phyloP scores from a whole-genome alignment of 1,139 yeast genomes.

The Meyerozyma carpophila region DNA sequence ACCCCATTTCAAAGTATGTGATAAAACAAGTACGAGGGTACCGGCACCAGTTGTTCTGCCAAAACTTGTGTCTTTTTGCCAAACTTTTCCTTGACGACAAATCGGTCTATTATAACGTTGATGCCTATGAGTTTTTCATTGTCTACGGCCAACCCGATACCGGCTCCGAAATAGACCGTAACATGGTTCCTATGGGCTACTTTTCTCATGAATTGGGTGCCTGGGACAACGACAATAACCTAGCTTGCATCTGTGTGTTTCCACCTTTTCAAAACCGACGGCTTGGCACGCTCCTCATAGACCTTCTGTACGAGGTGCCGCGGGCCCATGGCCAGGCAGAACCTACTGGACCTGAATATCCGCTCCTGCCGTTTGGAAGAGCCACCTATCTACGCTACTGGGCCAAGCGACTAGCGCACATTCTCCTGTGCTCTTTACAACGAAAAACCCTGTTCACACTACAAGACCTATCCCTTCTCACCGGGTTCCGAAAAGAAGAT shows the following conservation, averaged over 20 bases:
- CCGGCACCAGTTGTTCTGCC: constrained; percentile 63
- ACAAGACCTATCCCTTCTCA: constrained; percentile 46
- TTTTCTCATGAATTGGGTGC: constrained; percentile 84
- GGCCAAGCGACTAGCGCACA: constrained; percentile 42
- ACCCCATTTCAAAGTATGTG: constrained; percentile 38
- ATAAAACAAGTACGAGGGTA: constrained; percentile 67
- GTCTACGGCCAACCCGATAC: constrained; percentile 41
- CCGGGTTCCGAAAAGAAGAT: constrained; percentile 73
- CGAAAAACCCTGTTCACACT: constrained; percentile 31
- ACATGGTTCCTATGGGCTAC: constrained; percentile 71
- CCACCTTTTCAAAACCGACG: constrained; percentile 86
- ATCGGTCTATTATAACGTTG: constrained; percentile 76
- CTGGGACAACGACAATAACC: constrained; percentile 72
- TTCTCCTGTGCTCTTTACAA: constrained; percentile 10
- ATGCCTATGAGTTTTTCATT: constrained; percentile 74
- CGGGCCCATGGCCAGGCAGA: constrained; percentile 38
- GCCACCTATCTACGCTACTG: constrained; percentile 73
- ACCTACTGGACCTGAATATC: constrained; percentile 85
- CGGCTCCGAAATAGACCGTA: constrained; percentile 4
- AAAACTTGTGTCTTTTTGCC: constrained; percentile 77
- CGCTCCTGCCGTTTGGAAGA: constrained; percentile 77
- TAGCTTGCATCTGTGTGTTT: constrained; percentile 85
- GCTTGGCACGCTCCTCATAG: constrained; percentile 74
- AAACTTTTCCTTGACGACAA: constrained; percentile 88
- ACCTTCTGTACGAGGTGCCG: constrained; percentile 76